Conservation (phyloP, 345 rosid genomes). For the Syzygium grande region DNA sequence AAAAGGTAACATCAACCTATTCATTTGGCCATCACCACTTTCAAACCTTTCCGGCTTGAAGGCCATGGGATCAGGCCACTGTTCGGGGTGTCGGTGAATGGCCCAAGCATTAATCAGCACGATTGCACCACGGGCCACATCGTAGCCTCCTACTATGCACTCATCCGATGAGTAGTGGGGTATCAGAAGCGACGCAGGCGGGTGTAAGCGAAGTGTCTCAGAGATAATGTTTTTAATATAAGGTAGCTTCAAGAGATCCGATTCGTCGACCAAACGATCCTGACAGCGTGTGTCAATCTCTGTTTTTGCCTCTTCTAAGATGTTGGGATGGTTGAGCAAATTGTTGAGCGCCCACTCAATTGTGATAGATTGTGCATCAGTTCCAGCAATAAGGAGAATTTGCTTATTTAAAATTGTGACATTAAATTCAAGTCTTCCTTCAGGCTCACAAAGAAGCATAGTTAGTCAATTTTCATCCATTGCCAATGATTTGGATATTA, state of each 20-base stretch:
- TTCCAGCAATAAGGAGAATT: conserved; percentile 27
- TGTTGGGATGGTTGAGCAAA: conserved; percentile 31
- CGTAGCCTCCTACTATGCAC: background rate
- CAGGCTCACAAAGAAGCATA: background rate
- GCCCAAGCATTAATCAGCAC: background rate
- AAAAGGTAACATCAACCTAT: conserved; percentile 3
- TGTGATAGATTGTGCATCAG: conserved; percentile 35
- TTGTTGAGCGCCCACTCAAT: conserved; percentile 47
- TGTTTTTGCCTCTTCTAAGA: conserved; percentile 14
- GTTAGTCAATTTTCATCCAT: background rate
- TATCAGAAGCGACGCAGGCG: background rate
- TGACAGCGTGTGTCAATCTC: conserved; percentile 26
- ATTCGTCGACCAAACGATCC: conserved; percentile 30
- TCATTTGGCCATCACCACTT: background rate
- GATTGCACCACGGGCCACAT: background rate
- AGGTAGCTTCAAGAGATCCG: conserved; percentile 14
- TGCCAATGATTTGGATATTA: background rate
- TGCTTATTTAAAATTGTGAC: background rate
- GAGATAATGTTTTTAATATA: conserved; percentile 28
- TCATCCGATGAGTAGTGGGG: background rate
- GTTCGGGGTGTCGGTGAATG: background rate
- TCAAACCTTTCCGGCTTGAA: background rate
- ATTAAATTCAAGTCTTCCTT: background rate
- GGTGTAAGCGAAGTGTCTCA: conserved; percentile 6
- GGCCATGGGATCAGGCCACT: background rate